phyloP scores from a whole-genome alignment of 768 basidiomycete species.

The Lactarius pseudohatsudake region DNA sequence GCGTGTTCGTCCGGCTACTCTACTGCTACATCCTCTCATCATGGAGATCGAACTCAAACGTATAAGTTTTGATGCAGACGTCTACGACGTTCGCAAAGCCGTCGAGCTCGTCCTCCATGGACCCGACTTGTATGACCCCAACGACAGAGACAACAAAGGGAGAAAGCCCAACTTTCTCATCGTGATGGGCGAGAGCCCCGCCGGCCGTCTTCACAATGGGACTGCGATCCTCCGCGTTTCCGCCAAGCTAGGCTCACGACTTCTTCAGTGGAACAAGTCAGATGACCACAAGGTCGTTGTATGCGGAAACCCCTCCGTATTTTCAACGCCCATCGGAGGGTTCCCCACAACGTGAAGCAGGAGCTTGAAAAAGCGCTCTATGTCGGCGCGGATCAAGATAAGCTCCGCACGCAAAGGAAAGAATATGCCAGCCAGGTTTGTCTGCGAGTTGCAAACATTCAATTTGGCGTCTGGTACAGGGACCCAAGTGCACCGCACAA shows the following conservation, averaged over 20 bases:
- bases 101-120: conserved; percentile 60
- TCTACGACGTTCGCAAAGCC: conserved; percentile 56
- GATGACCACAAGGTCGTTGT: conserved; percentile 33
- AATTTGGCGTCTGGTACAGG: conserved; percentile 63
- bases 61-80: conserved; percentile 41
- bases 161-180: conserved; percentile 59
- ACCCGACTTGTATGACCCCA: conserved; percentile 42
- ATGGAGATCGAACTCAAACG: conserved; percentile 44
- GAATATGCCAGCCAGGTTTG: conserved; percentile 42
- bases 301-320: conserved; percentile 31
- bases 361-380: conserved; percentile 37
- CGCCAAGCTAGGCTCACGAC: conserved; percentile 43
- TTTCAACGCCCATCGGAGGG: conserved; percentile 11
- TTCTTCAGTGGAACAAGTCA: conserved; percentile 45
- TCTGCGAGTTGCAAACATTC: conserved; percentile 59
- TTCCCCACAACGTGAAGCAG: conserved; percentile 16
- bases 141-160: conserved; percentile 34
- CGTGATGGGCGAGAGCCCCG: conserved; percentile 47
- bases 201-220: conserved; percentile 59
- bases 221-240: conserved; percentile 39
- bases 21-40: neutral
- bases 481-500: conserved; percentile 24
- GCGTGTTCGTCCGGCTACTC: neutral
- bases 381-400: conserved; percentile 36
- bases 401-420: conserved; percentile 28